Evolutionary conservation across 768 basidiomycete genomes (phyloP).

Genomic region (Pisolithus orientalis): DNA sequence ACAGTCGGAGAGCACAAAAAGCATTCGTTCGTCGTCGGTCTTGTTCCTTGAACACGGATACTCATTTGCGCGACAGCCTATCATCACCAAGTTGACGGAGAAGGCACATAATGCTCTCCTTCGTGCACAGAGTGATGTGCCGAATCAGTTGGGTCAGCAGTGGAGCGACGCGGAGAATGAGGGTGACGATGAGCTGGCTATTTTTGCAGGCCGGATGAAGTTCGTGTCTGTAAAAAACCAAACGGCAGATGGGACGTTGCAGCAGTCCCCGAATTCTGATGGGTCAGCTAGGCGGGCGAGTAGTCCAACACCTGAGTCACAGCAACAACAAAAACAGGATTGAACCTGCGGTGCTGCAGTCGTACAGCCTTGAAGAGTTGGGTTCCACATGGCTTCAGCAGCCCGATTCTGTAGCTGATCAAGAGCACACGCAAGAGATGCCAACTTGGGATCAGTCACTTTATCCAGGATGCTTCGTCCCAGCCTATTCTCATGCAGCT

Average conservation of each 20-base stretch:
- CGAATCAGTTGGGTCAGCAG: slow-evolving; percentile 29
- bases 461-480: neutral
- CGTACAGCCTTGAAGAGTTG: neutral
- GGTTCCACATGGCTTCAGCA: too few species aligned
- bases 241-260: slow-evolving; percentile 12
- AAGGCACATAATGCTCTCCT: slow-evolving; percentile 59
- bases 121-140: slow-evolving; percentile 32
- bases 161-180: slow-evolving; percentile 52
- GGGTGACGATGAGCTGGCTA: slow-evolving; percentile 58
- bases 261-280: neutral
- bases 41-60: neutral
- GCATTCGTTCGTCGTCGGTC: slow-evolving; percentile 40
- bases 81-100: slow-evolving; percentile 53
- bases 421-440: neutral
- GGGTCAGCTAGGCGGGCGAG: neutral
- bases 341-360: neutral
- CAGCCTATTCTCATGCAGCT: neutral
- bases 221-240: slow-evolving; percentile 47
- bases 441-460: neutral
- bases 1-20: slow-evolving; percentile 57
- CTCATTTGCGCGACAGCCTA: slow-evolving; percentile 35
- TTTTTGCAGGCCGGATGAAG: slow-evolving; percentile 62
- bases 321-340: neutral
- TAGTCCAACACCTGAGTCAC: neutral
- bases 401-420: too few species aligned